Evolutionary conservation across 2,329 filamentous ascomycete species (phyloP).

Genomic region (Balansia obtecta): DNA sequence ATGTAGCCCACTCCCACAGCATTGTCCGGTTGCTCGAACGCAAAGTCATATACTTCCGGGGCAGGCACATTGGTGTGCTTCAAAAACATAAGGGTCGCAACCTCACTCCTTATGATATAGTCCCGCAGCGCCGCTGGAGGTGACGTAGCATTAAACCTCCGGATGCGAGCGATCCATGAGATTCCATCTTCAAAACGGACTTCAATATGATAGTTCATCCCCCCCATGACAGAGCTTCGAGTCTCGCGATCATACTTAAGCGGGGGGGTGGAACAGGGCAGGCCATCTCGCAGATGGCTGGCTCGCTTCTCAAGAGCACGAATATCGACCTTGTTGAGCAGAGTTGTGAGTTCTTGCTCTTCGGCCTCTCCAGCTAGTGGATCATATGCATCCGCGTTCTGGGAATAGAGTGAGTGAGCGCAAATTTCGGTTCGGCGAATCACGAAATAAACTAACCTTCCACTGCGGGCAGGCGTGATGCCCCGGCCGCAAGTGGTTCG

Average conservation of each 20-base stretch:
- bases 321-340: too few species aligned
- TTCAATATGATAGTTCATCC: conserved; percentile 30
- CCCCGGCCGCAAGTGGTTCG: conserved; percentile 17
- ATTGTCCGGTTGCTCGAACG: conserved; percentile 17
- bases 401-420: too few species aligned
- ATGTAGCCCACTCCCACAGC: conserved; percentile 27
- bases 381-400: too few species aligned
- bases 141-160: conserved; percentile 26
- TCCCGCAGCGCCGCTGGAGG: conserved; percentile 21
- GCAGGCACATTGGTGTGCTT: conserved; percentile 21
- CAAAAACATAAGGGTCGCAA: conserved; percentile 28
- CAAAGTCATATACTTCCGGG: conserved; percentile 25
- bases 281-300: conserved; percentile 20
- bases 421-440: too few species aligned
- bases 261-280: conserved; percentile 22
- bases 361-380: too few species aligned
- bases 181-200: conserved; percentile 29
- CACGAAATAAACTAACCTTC: conserved; percentile 15
- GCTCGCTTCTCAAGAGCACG: conserved; percentile 10
- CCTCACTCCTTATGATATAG: conserved; percentile 27
- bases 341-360: too few species aligned
- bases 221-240: conserved; percentile 28
- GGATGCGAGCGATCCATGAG: conserved; percentile 29
- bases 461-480: conserved; percentile 24
- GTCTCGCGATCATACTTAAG: conserved; percentile 23